These are phyloP conservation scores for Fragosphaeria purpurea DNA, from an alignment of 2,329 filamentous ascomycete species.

Conservation along the genomic window DNA sequence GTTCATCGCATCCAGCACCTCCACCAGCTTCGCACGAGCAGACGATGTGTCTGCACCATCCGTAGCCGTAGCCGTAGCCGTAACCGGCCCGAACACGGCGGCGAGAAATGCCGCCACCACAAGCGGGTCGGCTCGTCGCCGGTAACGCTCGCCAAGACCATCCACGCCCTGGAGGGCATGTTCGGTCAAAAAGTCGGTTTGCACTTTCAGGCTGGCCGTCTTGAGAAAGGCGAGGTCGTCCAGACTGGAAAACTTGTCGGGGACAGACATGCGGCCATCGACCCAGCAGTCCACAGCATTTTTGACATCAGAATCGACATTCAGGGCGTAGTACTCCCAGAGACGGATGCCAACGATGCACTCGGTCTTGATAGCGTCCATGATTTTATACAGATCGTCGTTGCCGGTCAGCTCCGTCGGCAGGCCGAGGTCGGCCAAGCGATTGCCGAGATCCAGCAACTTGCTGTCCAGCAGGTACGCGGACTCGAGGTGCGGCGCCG, in stretches of 20 bases:
- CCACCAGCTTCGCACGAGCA: constrained; percentile 43
- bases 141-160: constrained; percentile 69
- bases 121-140: constrained; percentile 58
- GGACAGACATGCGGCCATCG: constrained; percentile 44
- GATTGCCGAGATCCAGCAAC: constrained; percentile 65
- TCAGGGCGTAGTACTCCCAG: constrained; percentile 88
- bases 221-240: constrained; percentile 39
- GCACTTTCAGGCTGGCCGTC: constrained; percentile 33
- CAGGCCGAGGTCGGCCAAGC: constrained; percentile 59
- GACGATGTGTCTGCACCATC: no score
- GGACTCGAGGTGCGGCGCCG: constrained; percentile 67
- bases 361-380: constrained; percentile 72
- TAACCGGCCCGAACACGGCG: constrained; percentile 49
- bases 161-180: constrained; percentile 63
- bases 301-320: constrained; percentile 63
- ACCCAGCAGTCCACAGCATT: constrained; percentile 64
- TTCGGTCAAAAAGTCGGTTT: constrained; percentile 54
- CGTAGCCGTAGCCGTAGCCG: constrained; percentile 39
- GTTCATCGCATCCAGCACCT: constrained; percentile 75
- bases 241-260: constrained; percentile 30
- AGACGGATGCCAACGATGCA: constrained; percentile 69
- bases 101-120: constrained; percentile 60
- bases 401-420: constrained; percentile 61
- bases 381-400: constrained; percentile 69
- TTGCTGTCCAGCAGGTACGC: constrained; percentile 52